These are phyloP conservation scores for Cucumis hystrix DNA, from an alignment of 306 rosid species.

Conservation along the genomic window DNA sequence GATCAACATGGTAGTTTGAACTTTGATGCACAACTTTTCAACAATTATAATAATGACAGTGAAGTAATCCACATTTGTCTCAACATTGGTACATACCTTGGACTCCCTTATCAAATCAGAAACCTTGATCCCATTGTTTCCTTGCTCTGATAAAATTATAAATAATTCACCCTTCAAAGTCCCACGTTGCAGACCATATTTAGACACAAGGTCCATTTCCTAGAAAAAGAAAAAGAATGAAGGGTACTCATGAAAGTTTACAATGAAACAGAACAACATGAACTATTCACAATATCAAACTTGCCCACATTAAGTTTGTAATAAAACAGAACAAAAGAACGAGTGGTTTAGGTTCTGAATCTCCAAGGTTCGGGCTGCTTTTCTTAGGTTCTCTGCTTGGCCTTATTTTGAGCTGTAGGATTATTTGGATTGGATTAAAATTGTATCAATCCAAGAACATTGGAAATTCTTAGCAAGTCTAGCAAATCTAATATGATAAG, in stretches of 20 bases:
- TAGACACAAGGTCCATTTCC: slow-evolving; percentile 63
- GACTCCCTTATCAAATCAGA: slow-evolving; percentile 53
- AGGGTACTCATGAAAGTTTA: neutral
- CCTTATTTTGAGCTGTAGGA: neutral
- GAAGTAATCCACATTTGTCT: neutral
- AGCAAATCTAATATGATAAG: neutral
- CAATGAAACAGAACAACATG: neutral
- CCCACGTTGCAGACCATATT: slow-evolving; percentile 58
- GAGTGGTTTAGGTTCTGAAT: neutral
- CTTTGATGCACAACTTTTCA: neutral
- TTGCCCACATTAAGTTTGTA: neutral
- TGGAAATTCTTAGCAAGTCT: neutral
- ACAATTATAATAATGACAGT: neutral
- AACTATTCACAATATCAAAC: neutral
- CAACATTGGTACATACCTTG: slow-evolving; percentile 45
- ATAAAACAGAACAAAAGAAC: neutral
- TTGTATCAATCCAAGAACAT: neutral
- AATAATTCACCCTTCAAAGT: slow-evolving; percentile 77
- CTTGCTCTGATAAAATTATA: slow-evolving; percentile 55
- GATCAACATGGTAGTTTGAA: neutral
- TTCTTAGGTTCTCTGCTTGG: neutral
- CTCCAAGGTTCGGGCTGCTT: neutral
- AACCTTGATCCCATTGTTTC: slow-evolving; percentile 70
- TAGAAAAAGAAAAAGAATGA: slow-evolving; percentile 9
- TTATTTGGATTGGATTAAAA: neutral